These are phyloP conservation scores for Microbotryum violaceum DNA, from an alignment of 1,284 basidiomycete species.

Conservation along the genomic window DNA sequence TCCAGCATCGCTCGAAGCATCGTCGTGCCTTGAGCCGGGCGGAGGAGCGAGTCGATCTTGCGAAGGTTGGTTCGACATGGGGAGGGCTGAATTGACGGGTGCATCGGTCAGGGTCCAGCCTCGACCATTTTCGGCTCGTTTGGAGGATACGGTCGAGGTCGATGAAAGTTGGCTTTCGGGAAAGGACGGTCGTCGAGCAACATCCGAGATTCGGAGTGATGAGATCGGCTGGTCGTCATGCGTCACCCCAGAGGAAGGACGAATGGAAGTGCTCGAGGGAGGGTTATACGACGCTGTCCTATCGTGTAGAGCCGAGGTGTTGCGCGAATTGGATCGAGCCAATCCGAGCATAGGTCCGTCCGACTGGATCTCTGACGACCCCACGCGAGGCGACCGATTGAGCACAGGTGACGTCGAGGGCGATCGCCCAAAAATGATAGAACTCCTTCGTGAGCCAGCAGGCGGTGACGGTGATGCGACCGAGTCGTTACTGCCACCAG, in stretches of 20 bases:
- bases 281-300: background rate
- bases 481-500: conserved; percentile 11
- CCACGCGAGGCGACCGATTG: background rate
- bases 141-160: background rate
- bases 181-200: background rate
- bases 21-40: too few species aligned
- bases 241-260: background rate
- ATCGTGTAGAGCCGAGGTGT: background rate
- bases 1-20: too few species aligned
- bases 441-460: background rate
- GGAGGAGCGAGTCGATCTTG: too few species aligned
- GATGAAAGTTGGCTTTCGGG: background rate
- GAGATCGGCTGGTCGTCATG: background rate
- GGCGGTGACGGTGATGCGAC: conserved; percentile 1
- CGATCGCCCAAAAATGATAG: background rate
- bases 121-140: background rate
- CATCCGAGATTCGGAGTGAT: background rate
- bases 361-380: conserved; percentile 5
- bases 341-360: conserved; percentile 14
- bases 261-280: background rate
- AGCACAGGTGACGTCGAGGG: conserved; percentile 11
- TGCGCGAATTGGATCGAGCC: background rate
- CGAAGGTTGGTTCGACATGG: too few species aligned
- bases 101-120: conserved; percentile 21
- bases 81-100: background rate